Base-by-base conservation (phyloP, 768 basidiomycete species). In the Xerocomellus intermedius region DNA sequence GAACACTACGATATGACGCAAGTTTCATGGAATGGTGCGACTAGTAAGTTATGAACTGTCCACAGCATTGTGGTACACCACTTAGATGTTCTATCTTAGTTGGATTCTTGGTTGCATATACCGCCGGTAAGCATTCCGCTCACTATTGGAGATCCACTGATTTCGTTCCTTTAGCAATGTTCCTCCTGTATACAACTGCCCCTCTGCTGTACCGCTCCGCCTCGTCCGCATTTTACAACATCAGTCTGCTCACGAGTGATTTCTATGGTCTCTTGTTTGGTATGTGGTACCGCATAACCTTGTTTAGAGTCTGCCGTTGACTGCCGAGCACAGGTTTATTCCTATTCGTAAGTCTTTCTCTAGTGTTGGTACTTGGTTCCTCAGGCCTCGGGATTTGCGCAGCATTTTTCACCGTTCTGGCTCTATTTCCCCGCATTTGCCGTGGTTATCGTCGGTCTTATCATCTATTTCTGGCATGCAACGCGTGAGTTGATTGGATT, bases 361-460 rank as follows among this genome's bases (percentile, higher is more conserved):
- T n/a, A 28, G 42, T 32, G 46, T 8, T 17, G 37, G 12, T 26
- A 4, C 21, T 12, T 33, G 30, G n/a, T 46, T 22, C 33, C 50
- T 66, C n/a, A 58, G 26, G 44, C 35, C 48, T 66, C n/a, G 56
- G 26, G 42, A 33, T 24, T 38, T 46, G 36, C 54, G 50, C 59
- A 93, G 91, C 86, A 91, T 60, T 93, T 82, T 74, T 70, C 74
- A 42, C 92, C 92, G 4, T 94, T 82, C 76, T 94, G 91, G 91
- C 79, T 94, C 16, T 94, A 94, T 77, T 94, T 94, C 73, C 74
- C 86, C 56, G 80, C 92, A 0, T 94, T 88, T 63, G 78, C 71
- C 1, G 76, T 93, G 14, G 83, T 92, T 56, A 68, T 94, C 42
- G 33, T 74, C 13, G 92, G 92, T 4, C 79, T 94, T 5, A 74